Evolutionary conservation across 306 rosid genomes (phyloP).

Genomic region (Begonia peltatifolia): DNA sequence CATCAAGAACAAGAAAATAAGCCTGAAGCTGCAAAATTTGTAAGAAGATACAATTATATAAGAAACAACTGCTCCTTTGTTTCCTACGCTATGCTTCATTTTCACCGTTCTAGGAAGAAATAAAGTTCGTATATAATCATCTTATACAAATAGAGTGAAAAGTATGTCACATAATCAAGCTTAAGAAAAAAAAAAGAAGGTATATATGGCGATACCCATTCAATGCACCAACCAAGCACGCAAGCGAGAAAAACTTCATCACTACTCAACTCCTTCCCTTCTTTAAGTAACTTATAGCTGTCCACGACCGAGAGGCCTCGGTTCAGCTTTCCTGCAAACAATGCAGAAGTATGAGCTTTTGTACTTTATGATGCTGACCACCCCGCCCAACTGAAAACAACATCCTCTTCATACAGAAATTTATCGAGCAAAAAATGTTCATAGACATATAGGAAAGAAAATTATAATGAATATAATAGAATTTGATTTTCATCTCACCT

Average conservation of each 20-base stretch:
- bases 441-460: background rate
- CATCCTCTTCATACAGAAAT: constrained; percentile 1
- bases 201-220: constrained; percentile 26
- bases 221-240: constrained; percentile 48
- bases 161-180: too few relatives aligned
- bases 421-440: background rate
- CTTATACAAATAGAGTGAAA: background rate
- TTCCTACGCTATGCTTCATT: too few relatives aligned
- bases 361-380: background rate
- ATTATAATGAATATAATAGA: background rate
- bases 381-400: background rate
- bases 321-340: constrained; percentile 27
- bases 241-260: constrained; percentile 28
- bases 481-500: constrained; percentile 10
- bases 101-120: too few relatives aligned
- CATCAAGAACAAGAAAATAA: constrained; percentile 36
- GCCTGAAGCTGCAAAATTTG: constrained; percentile 28
- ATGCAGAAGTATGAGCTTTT: background rate
- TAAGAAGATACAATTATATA: background rate
- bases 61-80: background rate
- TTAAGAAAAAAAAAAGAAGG: background rate
- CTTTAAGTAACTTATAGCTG: constrained; percentile 24
- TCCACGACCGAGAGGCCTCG: constrained; percentile 39
- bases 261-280: constrained; percentile 19
- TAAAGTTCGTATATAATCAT: too few relatives aligned